Conservation (phyloP, 306 rosid genomes). For the apple (Malus domestica) region DNA sequence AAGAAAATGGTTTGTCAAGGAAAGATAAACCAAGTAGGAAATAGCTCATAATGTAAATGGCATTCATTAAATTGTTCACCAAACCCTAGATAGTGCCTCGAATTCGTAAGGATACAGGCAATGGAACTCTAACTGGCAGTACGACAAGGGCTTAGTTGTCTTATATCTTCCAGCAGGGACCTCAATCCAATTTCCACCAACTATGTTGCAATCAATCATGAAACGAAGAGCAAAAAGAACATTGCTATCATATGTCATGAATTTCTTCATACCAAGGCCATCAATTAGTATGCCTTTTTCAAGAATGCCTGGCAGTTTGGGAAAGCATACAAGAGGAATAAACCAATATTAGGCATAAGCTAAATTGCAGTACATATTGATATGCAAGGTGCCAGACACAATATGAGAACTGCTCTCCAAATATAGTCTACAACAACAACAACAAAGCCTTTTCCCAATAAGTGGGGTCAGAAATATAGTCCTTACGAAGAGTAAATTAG, state of each 20-base stretch:
- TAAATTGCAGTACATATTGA: neutral
- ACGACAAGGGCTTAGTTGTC: slow-evolving; percentile 42
- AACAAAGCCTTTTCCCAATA: no score
- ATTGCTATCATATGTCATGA: slow-evolving; percentile 96
- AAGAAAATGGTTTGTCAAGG: slow-evolving; percentile 41
- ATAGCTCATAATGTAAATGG: slow-evolving; percentile 8
- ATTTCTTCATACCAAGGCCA: slow-evolving; percentile 81
- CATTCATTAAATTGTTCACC: neutral
- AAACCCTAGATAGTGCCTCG: neutral
- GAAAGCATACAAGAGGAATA: slow-evolving; percentile 6
- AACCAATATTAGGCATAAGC: slow-evolving; percentile 1
- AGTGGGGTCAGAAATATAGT: neutral
- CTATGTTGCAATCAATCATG: slow-evolving; percentile 86
- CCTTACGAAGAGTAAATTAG: neutral
- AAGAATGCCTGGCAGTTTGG: slow-evolving; percentile 70
- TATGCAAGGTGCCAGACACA: neutral
- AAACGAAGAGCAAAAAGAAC: slow-evolving; percentile 96
- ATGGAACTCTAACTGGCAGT: slow-evolving; percentile 83
- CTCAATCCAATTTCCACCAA: slow-evolving; percentile 99
- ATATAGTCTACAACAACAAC: neutral
- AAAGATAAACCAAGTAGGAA: neutral
- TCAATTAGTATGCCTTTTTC: slow-evolving; percentile 89
- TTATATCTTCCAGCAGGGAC: slow-evolving; percentile 71
- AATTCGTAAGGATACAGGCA: slow-evolving; percentile 76
- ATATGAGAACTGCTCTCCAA: neutral